Percentiles rank a stretch among this genome's conserved stretches.
Evolutionary conservation across 2,329 filamentous ascomycete species (phyloP).

Genomic region (Fusarium kyushuense): DNA sequence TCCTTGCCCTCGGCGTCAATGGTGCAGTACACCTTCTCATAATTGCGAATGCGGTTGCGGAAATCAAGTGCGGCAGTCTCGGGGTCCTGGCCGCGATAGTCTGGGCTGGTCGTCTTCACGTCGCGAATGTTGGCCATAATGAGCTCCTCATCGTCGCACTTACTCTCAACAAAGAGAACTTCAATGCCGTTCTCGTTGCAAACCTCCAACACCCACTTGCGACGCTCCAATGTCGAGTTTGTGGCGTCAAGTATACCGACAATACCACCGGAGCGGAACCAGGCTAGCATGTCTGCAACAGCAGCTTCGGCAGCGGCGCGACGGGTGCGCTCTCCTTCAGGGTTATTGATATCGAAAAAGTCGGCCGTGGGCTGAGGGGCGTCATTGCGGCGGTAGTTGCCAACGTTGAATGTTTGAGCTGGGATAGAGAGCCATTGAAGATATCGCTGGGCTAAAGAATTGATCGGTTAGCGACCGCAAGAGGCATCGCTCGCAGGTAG

Average conservation of each 20-base stretch:
- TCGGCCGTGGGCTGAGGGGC: constrained; percentile 92
- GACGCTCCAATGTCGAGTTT: constrained; percentile 90
- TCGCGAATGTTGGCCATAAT: constrained; percentile 99
- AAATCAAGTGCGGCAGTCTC: constrained; percentile 93
- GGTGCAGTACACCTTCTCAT: constrained; percentile 96
- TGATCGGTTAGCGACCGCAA: constrained; percentile 23
- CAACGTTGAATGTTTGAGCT: constrained; percentile 96
- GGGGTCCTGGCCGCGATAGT: constrained; percentile 94
- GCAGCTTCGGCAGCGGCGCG: constrained; percentile 91
- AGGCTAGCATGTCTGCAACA: constrained; percentile 91
- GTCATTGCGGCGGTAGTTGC: constrained; percentile 89
- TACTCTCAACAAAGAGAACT: constrained; percentile 95
- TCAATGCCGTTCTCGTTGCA: constrained; percentile 83
- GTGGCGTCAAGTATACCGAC: constrained; percentile 97
- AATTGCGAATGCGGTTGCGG: constrained; percentile 92
- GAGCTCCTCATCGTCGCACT: constrained; percentile 93
- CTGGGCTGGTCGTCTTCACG: constrained; percentile 95
- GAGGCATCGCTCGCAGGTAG: background rate
- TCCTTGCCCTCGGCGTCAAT: constrained; percentile 86
- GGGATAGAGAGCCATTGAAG: constrained; percentile 96
- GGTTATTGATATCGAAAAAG: constrained; percentile 94
- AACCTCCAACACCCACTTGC: constrained; percentile 89
- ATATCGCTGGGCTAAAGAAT: constrained; percentile 81
- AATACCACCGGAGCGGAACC: constrained; percentile 85
- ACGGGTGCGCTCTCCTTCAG: constrained; percentile 89